These are phyloP conservation scores for Colletotrichum magnum DNA, from an alignment of 2,329 filamentous ascomycete species.

Conservation along the genomic window DNA sequence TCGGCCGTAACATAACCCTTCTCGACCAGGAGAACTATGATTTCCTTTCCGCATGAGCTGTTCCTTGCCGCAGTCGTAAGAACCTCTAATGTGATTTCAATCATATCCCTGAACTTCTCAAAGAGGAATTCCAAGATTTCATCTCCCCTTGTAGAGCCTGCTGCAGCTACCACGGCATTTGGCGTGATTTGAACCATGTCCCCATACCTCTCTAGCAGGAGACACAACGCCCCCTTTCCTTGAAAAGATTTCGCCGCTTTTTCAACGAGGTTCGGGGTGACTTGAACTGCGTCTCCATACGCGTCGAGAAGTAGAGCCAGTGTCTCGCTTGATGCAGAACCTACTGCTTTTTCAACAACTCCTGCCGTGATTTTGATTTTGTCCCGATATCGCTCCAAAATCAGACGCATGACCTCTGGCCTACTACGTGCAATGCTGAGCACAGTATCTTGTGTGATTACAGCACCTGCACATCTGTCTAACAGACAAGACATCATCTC, in stretches of 20 bases:
- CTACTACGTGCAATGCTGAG: not conserved
- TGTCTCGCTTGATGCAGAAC: no score
- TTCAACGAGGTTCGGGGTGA: no score
- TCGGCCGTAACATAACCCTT: not conserved
- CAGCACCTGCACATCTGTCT: no score
- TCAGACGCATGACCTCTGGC: not conserved
- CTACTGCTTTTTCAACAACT: not conserved
- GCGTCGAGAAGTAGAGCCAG: no score
- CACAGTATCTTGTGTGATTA: no score
- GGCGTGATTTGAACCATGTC: not conserved
- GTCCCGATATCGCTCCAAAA: not conserved
- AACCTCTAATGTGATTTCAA: not conserved
- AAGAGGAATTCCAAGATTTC: not conserved
- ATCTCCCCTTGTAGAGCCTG: not conserved
- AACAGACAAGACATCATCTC: no score
- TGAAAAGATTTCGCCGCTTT: no score
- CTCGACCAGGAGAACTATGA: not conserved
- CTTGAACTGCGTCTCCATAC: no score
- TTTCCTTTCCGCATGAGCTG: not conserved
- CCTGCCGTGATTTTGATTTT: not conserved
- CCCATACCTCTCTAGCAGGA: not conserved
- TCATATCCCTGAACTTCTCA: not conserved
- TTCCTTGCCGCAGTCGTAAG: not conserved
- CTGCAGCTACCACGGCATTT: not conserved
- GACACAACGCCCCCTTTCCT: no score